Evolutionary conservation across 306 rosid species (phyloP), one percentile per base, ranked within the genome.

Genomic region (Prunus kanzakura): DNA sequence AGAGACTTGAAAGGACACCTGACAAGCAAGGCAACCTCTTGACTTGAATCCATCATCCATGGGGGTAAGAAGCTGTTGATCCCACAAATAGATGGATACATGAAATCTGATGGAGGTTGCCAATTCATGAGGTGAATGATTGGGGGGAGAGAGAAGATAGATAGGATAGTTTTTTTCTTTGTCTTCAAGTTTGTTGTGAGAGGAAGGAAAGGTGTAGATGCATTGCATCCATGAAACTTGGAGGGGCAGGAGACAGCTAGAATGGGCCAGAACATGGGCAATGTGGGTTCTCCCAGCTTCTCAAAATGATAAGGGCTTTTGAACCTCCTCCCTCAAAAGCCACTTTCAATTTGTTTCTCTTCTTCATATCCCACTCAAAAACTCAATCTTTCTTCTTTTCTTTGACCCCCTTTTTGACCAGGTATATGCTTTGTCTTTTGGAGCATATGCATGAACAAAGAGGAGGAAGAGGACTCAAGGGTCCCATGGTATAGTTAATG

Each of bases 101-200:
- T 62, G 55, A 88, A 82, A 92, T 95, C 92, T 80, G 27, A 75
- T 84, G 92, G 93, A 95, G 85, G 91, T 83, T 89, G 97, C 91
- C 97, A 83, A 89, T 85, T 90, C 97, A 84, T 88, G 79, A 63
- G 82, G 79, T 80, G 93, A 80, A 92, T 90, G 98, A 92, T 89
- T 89, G 89, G 55, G 57, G 35, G 35, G 20, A 22, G 25, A 19
- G n/a, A 63, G 73, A 71, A 69, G 22, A 41, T 18, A n/a, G 22
- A 2, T 12, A 61, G 75, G 51, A 12, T 58, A 74, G 70, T 60
- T 73, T 66, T 66, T 75, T 18, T 70, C 69, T 80, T 27, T 55
- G 72, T 73, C 72, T 73, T 56, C 67, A n/a, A 67, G 75, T 27
- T 73, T 64, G 64, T 14, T 65, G 32, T 73, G 43, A 45, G 11